Evolutionary conservation across 2,329 filamentous ascomycete genomes (phyloP).

Genomic region (Clonostachys chloroleuca): DNA sequence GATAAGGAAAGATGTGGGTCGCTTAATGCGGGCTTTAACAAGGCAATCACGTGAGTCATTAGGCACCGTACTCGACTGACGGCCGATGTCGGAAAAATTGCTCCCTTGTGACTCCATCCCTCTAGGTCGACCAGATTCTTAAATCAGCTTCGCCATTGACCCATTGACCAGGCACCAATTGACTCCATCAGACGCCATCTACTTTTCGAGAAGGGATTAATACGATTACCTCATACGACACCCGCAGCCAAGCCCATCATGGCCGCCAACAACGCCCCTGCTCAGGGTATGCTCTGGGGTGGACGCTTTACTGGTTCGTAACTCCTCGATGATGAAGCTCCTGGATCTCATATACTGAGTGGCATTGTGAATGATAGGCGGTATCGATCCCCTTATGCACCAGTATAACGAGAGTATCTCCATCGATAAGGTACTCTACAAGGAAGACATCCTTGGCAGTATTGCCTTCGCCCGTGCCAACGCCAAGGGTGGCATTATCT

Average conservation of each 20-base stretch:
- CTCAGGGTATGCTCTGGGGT: conserved; percentile 32
- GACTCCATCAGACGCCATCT: too few relatives aligned
- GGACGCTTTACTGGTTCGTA: conserved; percentile 46
- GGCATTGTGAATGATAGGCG: conserved; percentile 18
- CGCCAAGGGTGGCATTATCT: conserved; percentile 69
- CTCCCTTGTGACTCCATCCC: too few relatives aligned
- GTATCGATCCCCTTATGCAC: conserved; percentile 80
- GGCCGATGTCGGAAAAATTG: too few relatives aligned
- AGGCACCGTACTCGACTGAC: too few relatives aligned
- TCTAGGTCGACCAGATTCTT: too few relatives aligned
- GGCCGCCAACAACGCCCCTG: background rate
- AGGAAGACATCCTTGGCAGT: conserved; percentile 74
- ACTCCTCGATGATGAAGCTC: conserved; percentile 10
- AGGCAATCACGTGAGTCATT: too few relatives aligned
- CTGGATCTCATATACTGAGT: conserved; percentile 17
- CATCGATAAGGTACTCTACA: conserved; percentile 75
- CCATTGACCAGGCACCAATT: too few relatives aligned
- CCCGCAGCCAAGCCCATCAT: conserved; percentile 15
- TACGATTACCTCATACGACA: conserved; percentile 3
- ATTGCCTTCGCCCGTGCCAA: conserved; percentile 83
- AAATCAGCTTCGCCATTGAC: too few relatives aligned
- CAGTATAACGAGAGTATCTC: conserved; percentile 79
- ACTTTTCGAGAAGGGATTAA: too few relatives aligned
- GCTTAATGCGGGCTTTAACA: too few relatives aligned
- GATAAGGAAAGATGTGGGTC: too few relatives aligned